Evolutionary conservation across 371 early-diverging fungal species (phyloP).

Genomic region (Paraphysoderma sedebokerense): DNA sequence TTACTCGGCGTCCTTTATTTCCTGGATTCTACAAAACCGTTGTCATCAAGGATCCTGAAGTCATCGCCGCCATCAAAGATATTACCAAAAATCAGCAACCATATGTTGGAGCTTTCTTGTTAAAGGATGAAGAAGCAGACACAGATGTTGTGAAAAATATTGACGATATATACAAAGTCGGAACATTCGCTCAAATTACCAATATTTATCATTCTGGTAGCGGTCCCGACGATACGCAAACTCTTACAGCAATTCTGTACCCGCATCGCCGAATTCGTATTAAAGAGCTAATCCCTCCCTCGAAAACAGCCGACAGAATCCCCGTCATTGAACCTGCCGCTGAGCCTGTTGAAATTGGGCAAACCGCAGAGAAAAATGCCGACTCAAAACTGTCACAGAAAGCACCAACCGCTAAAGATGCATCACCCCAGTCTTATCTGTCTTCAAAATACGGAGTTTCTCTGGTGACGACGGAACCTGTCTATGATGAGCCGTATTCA

Average conservation of each 20-base stretch:
- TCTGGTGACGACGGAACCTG: constrained; percentile 67
- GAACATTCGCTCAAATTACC: constrained; percentile 95
- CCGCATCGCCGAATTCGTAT: constrained; percentile 83
- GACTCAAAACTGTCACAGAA: too few species aligned
- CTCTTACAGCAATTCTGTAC: constrained; percentile 84
- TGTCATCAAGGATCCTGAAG: constrained; percentile 80
- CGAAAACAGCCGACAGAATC: neutral
- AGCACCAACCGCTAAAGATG: neutral
- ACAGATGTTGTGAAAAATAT: constrained; percentile 58
- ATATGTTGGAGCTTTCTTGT: constrained; percentile 82
- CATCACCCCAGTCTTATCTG: neutral
- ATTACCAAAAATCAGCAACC: constrained; percentile 77
- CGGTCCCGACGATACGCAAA: constrained; percentile 46
- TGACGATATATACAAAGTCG: constrained; percentile 67
- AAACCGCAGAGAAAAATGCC: neutral
- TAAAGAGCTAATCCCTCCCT: constrained; percentile 31
- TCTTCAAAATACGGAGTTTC: constrained; percentile 30
- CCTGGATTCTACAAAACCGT: constrained; percentile 95
- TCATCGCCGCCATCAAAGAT: constrained; percentile 76
- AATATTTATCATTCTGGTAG: constrained; percentile 79
- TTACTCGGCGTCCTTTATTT: constrained; percentile 83
- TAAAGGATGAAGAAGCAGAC: constrained; percentile 73
- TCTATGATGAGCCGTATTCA: constrained; percentile 64
- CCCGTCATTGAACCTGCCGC: constrained; percentile 1
- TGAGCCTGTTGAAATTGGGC: neutral